Conservation (phyloP, 805 yeast genomes). For the Candida argentea region DNA sequence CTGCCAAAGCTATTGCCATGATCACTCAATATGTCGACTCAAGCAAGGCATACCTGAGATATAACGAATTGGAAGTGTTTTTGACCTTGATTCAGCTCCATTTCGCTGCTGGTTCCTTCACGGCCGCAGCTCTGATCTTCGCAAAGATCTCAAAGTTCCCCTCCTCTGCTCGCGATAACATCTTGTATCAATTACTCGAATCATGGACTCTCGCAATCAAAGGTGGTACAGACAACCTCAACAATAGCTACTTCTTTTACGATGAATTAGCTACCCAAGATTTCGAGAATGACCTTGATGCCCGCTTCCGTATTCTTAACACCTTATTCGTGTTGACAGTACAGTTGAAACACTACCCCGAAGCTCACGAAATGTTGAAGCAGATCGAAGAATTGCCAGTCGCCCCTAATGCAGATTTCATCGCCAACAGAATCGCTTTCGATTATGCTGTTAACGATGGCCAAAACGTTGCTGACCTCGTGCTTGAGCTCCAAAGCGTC, state of each 20-base stretch:
- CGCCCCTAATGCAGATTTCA: conserved; percentile 29
- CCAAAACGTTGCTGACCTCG: conserved; percentile 37
- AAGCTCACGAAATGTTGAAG: conserved; percentile 53
- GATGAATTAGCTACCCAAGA: conserved; percentile 66
- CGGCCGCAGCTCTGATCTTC: conserved; percentile 24
- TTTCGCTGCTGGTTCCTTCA: conserved; percentile 26
- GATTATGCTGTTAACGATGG: conserved; percentile 36
- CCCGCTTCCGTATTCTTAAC: conserved; percentile 29
- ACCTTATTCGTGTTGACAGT: conserved; percentile 68
- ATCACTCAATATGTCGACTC: conserved; percentile 19
- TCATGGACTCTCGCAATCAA: conserved; percentile 44
- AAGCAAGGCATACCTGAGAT: conserved; percentile 10
- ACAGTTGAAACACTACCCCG: conserved; percentile 72
- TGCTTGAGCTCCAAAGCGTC: conserved; percentile 33
- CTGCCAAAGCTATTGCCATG: conserved; percentile 25
- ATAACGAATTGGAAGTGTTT: conserved; percentile 30
- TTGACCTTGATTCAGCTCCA: conserved; percentile 31
- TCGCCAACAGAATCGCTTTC: conserved; percentile 59
- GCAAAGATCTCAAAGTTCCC: conserved; percentile 24
- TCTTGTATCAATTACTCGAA: conserved; percentile 70
- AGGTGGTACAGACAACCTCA: conserved; percentile 33
- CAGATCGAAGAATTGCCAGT: conserved; percentile 37
- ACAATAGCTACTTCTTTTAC: conserved; percentile 45
- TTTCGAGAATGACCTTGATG: conserved; percentile 26
- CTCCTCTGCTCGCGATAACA: conserved; percentile 43